Evolutionary conservation across 768 basidiomycete genomes (phyloP).

Genomic region (Tubosaeta brunneosetosa): DNA sequence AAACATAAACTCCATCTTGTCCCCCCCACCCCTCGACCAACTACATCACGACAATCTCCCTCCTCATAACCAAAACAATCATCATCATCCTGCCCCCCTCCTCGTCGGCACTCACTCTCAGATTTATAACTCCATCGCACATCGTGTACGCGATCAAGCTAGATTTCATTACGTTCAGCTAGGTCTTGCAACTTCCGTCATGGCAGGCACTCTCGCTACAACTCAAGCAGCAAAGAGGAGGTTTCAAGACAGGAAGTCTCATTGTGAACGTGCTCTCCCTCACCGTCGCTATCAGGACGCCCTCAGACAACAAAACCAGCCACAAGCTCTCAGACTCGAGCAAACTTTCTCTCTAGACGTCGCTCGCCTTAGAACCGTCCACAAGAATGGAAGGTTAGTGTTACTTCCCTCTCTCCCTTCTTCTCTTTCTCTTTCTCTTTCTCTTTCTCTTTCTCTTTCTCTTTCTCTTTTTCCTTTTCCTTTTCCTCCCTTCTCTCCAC

Average conservation of each 20-base stretch:
- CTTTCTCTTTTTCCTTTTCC: too few relatives aligned
- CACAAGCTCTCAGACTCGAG: conserved; percentile 1
- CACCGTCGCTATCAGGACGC: not conserved
- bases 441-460: too few relatives aligned
- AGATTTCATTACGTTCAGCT: conserved; percentile 5
- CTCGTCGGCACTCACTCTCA: not conserved
- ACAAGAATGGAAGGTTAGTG: not conserved
- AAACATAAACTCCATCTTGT: not conserved
- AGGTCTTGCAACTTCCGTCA: not conserved
- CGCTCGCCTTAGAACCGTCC: not conserved
- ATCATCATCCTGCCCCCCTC: not conserved
- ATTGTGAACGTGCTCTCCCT: not conserved
- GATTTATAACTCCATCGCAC: conserved; percentile 3
- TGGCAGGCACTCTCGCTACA: not conserved
- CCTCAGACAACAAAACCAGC: not conserved
- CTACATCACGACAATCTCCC: too few relatives aligned
- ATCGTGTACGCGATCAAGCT: not conserved
- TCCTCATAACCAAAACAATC: not conserved
- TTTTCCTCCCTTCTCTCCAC: too few relatives aligned
- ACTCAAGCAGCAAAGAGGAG: not conserved
- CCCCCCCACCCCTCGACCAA: too few relatives aligned
- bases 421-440: not conserved
- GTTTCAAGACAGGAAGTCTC: not conserved
- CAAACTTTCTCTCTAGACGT: conserved; percentile 1
- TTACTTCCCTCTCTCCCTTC: not conserved